phyloP scores from a whole-genome alignment of 768 basidiomycete species.

The Trametes villosa region DNA sequence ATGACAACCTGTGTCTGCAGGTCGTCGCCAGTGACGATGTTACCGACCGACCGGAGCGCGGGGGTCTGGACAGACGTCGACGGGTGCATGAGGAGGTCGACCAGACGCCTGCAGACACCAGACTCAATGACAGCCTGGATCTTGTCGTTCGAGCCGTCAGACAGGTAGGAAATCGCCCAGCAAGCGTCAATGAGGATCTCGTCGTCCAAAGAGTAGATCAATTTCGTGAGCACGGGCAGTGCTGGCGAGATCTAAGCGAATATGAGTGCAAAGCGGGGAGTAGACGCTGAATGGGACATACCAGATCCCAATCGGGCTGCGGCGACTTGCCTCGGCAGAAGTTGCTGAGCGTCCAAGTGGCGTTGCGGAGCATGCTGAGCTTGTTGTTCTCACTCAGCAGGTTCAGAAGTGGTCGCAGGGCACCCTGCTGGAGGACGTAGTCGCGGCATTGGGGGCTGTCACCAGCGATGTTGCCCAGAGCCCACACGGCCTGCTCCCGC shows the following conservation, averaged over 20 bases:
- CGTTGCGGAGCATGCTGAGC: slow-evolving; percentile 96
- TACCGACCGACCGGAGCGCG: slow-evolving; percentile 96
- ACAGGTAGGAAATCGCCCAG: slow-evolving; percentile 99
- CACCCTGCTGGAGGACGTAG: slow-evolving; percentile 92
- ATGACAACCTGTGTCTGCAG: slow-evolving; percentile 99
- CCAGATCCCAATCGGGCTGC: slow-evolving; percentile 97
- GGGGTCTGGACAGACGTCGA: slow-evolving; percentile 98
- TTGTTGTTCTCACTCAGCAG: slow-evolving; percentile 97
- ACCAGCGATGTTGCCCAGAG: slow-evolving; percentile 97
- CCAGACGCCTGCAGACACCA: slow-evolving; percentile 95
- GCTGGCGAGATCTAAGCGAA: slow-evolving; percentile 90
- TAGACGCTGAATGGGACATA: slow-evolving; percentile 44
- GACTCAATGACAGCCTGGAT: slow-evolving; percentile 99
- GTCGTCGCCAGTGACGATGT: slow-evolving; percentile 99
- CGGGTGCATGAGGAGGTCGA: slow-evolving; percentile 94
- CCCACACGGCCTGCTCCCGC: slow-evolving; percentile 99
- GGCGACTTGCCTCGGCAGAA: slow-evolving; percentile 98
- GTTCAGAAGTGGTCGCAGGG: slow-evolving; percentile 87
- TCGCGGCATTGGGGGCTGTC: slow-evolving; percentile 98
- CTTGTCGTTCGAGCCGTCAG: slow-evolving; percentile 98
- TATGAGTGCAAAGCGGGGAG: slow-evolving; percentile 26
- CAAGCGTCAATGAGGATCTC: slow-evolving; percentile 99
- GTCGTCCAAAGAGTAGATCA: slow-evolving; percentile 98
- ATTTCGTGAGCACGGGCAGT: slow-evolving; percentile 92
- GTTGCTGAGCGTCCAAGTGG: slow-evolving; percentile 99